phyloP scores from a whole-genome alignment of 1,284 basidiomycete genomes.

The Malassezia sympodialis region DNA sequence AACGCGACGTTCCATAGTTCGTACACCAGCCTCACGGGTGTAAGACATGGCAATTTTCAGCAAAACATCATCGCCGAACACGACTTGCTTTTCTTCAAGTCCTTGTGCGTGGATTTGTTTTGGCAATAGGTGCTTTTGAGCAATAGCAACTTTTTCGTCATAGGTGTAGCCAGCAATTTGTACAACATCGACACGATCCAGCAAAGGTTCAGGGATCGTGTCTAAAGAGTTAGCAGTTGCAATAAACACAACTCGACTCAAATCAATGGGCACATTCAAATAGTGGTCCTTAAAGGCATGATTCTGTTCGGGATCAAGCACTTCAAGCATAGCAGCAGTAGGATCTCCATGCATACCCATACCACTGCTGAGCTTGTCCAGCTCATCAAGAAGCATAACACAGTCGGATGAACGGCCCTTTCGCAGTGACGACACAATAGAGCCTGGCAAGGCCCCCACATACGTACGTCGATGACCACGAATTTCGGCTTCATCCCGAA shows the following conservation, averaged over 20 bases:
- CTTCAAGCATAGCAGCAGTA: constrained; percentile 50
- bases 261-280: constrained; percentile 44
- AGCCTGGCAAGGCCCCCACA: constrained; percentile 57
- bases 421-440: constrained; percentile 51
- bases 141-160: constrained; percentile 50
- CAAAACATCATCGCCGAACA: constrained; percentile 62
- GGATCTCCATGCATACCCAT: constrained; percentile 50
- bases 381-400: constrained; percentile 50
- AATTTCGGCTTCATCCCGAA: constrained; percentile 51
- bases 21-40: constrained; percentile 82
- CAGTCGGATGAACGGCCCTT: constrained; percentile 50
- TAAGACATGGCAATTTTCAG: constrained; percentile 65
- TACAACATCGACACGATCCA: constrained; percentile 50
- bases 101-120: constrained; percentile 69
- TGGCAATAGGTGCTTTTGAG: constrained; percentile 59
- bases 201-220: constrained; percentile 49
- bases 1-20: constrained; percentile 74
- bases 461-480: constrained; percentile 47
- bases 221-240: constrained; percentile 51
- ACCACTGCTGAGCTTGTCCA: constrained; percentile 50
- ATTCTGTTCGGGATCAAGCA: constrained; percentile 51
- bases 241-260: constrained; percentile 50
- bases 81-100: constrained; percentile 53
- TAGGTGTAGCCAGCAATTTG: constrained; percentile 50
- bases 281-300: constrained; percentile 50